Conservation (phyloP, 345 rosid species). For the Populus deltoides region DNA sequence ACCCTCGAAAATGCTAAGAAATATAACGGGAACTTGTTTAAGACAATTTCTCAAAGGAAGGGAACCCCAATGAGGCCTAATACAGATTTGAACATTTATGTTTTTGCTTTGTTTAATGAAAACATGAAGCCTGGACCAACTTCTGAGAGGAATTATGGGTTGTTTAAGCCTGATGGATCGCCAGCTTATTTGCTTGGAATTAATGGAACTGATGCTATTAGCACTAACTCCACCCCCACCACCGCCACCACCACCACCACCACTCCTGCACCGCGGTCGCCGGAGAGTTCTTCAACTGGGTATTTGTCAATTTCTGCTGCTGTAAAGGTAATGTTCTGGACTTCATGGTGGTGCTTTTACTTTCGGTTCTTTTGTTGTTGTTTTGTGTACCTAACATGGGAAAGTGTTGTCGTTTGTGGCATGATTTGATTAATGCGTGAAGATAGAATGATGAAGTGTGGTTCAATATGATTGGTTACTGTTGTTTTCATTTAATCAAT, state of each 20-base stretch:
- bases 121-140: slow-evolving; percentile 93
- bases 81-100: slow-evolving; percentile 54
- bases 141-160: slow-evolving; percentile 91
- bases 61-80: slow-evolving; percentile 78
- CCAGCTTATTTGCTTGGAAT: slow-evolving; percentile 61
- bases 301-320: slow-evolving; percentile 27
- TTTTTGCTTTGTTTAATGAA: slow-evolving; percentile 90
- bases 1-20: slow-evolving; percentile 75
- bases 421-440: background rate
- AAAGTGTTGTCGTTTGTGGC: background rate
- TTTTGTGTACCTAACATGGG: background rate
- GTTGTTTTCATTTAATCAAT: background rate
- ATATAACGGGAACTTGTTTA: slow-evolving; percentile 79
- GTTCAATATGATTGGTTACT: background rate
- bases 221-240: slow-evolving; percentile 6
- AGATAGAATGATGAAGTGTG: background rate
- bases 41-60: slow-evolving; percentile 50
- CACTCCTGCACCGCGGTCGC: slow-evolving; percentile 5
- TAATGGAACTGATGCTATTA: background rate
- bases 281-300: slow-evolving; percentile 24
- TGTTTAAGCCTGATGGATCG: slow-evolving; percentile 85
- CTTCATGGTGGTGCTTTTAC: background rate
- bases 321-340: background rate
- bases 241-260: background rate
- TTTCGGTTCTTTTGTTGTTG: background rate